phyloP scores from a whole-genome alignment of 352 stramenopile species.

The Phytopythium delawarense region DNA sequence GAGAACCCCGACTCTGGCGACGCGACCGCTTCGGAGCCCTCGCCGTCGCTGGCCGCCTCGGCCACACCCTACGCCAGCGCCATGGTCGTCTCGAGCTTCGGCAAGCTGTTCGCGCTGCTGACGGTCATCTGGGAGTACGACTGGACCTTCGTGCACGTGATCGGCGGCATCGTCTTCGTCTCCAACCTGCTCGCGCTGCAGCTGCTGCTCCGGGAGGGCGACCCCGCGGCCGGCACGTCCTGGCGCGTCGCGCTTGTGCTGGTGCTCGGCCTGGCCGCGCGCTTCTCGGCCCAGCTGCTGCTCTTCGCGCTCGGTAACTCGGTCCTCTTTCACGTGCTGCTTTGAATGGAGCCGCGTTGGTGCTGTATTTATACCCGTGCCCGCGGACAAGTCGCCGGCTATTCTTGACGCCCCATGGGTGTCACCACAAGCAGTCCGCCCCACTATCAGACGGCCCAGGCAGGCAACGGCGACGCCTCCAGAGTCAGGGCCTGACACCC shows the following conservation, averaged over 20 bases:
- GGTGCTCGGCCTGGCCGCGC: conserved; percentile 25
- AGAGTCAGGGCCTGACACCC: too few species aligned
- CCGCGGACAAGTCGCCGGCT: not conserved
- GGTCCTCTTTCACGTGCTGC: conserved; percentile 71
- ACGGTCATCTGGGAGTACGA: conserved; percentile 87
- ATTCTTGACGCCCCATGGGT: not conserved
- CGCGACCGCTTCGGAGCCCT: not conserved
- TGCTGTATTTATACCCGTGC: too few species aligned
- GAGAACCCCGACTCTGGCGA: too few species aligned
- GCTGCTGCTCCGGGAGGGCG: conserved; percentile 51
- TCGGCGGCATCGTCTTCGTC: conserved; percentile 63
- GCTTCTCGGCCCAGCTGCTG: conserved; percentile 40
- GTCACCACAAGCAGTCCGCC: too few species aligned
- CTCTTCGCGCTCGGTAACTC: conserved; percentile 73
- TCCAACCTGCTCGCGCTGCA: conserved; percentile 73
- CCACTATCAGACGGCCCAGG: too few species aligned
- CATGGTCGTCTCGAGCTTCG: conserved; percentile 80
- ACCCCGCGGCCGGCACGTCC: conserved; percentile 28
- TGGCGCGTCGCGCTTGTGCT: conserved; percentile 34
- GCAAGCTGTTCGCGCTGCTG: conserved; percentile 78
- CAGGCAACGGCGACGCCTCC: too few species aligned
- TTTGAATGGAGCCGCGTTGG: conserved; percentile 14
- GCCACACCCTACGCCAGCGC: conserved; percentile 45
- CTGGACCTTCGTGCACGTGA: conserved; percentile 83
- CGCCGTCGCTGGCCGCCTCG: not conserved